phyloP scores from a whole-genome alignment of 345 rosid genomes.

The Mercurialis annua region DNA sequence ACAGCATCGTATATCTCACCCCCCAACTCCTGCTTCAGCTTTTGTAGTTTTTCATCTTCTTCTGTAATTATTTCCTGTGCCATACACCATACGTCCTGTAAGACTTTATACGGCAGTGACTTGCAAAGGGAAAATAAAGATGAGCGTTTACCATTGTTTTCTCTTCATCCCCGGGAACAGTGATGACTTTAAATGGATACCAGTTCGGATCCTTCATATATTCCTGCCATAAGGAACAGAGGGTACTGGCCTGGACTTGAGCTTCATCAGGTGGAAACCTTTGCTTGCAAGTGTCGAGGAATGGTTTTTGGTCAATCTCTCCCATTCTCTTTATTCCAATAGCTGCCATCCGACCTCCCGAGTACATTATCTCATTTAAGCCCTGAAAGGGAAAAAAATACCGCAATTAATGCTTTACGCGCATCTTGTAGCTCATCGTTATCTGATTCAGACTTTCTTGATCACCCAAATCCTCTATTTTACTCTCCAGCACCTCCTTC shows the following conservation, averaged over 20 bases:
- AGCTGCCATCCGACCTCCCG: constrained; percentile 26
- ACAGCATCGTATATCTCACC: constrained; percentile 52
- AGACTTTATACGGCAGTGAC: not conserved
- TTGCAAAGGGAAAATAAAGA: not conserved
- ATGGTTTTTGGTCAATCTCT: constrained; percentile 59
- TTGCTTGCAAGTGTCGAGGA: constrained; percentile 46
- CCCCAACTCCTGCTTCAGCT: constrained; percentile 63
- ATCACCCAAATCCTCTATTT: constrained; percentile 42
- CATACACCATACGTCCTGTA: constrained; percentile 1
- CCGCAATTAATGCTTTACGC: constrained; percentile 41
- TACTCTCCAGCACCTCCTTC: constrained; percentile 53
- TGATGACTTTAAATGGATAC: constrained; percentile 59
- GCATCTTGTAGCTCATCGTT: constrained; percentile 55
- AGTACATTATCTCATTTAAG: constrained; percentile 33
- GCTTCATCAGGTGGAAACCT: constrained; percentile 51
- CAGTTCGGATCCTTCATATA: constrained; percentile 49
- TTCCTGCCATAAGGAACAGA: constrained; percentile 74
- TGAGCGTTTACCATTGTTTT: constrained; percentile 29
- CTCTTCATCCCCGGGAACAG: constrained; percentile 26
- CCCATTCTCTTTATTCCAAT: constrained; percentile 82
- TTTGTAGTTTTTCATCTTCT: constrained; percentile 57
- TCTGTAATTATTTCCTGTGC: constrained; percentile 66
- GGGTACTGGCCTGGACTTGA: constrained; percentile 40
- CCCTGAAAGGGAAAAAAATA: constrained; percentile 40
- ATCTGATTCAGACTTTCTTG: constrained; percentile 32